phyloP scores from a whole-genome alignment of 441 rosid genomes.

The Populus trichocarpa region DNA sequence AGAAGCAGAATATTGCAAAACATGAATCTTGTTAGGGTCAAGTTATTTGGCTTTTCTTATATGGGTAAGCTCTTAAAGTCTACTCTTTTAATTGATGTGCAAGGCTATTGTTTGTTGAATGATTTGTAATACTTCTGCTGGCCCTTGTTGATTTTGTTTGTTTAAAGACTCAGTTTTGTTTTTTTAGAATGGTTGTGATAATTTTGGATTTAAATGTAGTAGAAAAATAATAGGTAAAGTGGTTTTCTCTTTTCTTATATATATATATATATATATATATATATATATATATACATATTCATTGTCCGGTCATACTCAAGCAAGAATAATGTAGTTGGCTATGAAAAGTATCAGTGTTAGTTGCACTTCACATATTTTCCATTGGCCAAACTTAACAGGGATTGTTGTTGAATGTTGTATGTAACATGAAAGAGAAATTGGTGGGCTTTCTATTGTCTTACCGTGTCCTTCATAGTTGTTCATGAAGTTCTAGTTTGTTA shows the following conservation, averaged over 20 bases:
- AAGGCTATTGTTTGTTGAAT: not conserved
- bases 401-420: not conserved
- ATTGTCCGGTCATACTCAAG: not conserved
- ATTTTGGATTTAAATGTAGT: not conserved
- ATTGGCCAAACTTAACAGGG: not conserved
- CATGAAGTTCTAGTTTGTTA: not conserved
- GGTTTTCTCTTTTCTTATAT: not conserved
- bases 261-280: too few species aligned
- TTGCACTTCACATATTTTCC: not conserved
- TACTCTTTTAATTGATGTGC: not conserved
- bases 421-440: not conserved
- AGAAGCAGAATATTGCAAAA: slow-evolving; percentile 5
- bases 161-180: not conserved
- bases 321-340: not conserved
- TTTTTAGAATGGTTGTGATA: not conserved
- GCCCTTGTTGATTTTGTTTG: not conserved
- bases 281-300: too few species aligned
- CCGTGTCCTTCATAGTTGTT: not conserved
- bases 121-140: not conserved
- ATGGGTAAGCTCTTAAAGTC: slow-evolving; percentile 1
- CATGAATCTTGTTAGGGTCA: not conserved
- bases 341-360: not conserved
- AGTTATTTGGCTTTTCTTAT: not conserved
- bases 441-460: not conserved
- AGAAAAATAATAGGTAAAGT: too few species aligned